These are phyloP conservation scores for Isatis lusitanica DNA, from an alignment of 441 rosid genomes.

Conservation along the genomic window DNA sequence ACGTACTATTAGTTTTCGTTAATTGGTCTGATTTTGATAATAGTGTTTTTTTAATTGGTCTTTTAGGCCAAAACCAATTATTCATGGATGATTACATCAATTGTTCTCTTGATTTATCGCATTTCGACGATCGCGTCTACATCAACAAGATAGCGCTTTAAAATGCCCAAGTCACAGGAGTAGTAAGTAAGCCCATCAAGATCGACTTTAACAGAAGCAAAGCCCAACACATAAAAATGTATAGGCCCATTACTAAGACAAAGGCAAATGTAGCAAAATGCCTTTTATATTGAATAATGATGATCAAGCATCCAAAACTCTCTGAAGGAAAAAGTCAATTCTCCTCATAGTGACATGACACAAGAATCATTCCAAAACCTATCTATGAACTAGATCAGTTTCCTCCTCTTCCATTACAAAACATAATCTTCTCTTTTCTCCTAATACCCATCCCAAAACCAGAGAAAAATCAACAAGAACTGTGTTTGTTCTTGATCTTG, in stretches of 20 bases:
- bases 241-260: neutral
- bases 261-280: no score
- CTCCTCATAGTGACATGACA: constrained; percentile 19
- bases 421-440: neutral
- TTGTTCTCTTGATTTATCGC: neutral
- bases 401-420: neutral
- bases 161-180: no score
- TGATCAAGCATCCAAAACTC: constrained; percentile 20
- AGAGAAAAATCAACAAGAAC: neutral
- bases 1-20: neutral
- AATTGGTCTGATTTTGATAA: neutral
- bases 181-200: neutral
- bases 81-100: neutral
- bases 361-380: neutral
- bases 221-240: constrained; percentile 8
- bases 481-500: constrained; percentile 54
- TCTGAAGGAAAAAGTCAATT: neutral
- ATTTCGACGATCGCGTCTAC: neutral
- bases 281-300: no score
- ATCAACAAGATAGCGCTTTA: neutral
- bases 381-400: constrained; percentile 1
- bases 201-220: neutral
- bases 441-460: neutral
- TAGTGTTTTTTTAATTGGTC: neutral
- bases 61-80: constrained; percentile 24